Evolutionary conservation across 169 alveolate species (phyloP).

Genomic region (Plasmodium fragile): DNA sequence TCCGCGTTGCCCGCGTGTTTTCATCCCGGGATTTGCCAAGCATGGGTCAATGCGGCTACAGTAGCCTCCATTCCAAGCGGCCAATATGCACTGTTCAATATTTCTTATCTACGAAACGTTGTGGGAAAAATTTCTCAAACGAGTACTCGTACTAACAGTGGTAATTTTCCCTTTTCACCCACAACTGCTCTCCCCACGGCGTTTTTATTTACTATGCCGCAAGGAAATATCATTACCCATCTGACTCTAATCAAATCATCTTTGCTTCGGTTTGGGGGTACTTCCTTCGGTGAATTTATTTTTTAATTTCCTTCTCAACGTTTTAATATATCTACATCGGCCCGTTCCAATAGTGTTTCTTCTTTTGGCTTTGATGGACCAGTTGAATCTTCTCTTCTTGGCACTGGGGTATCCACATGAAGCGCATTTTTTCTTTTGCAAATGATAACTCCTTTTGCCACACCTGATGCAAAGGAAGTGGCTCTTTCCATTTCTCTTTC

Average conservation of each 20-base stretch:
- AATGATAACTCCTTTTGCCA: conserved; percentile 95
- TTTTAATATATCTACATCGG: conserved; percentile 95
- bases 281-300: conserved; percentile 97
- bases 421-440: conserved; percentile 96
- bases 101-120: not conserved
- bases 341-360: conserved; percentile 98
- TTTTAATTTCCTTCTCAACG: conserved; percentile 95
- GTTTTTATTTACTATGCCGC: not conserved
- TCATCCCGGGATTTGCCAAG: not conserved
- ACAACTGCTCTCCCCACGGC: not conserved
- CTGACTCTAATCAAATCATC: not conserved
- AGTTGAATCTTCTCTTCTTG: conserved; percentile 95
- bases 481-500: conserved; percentile 96
- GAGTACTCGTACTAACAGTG: not conserved
- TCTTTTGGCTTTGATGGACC: conserved; percentile 96
- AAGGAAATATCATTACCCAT: not conserved
- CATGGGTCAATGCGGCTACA: not conserved
- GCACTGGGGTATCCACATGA: conserved; percentile 97
- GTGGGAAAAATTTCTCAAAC: not conserved
- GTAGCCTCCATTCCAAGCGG: not conserved
- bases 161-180: not conserved
- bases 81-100: not conserved
- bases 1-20: not conserved
- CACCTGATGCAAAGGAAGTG: conserved; percentile 97
- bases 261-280: conserved; percentile 86